A percentile compares a stretch with the other conserved stretches of the same genome.
phyloP scores from a whole-genome alignment of 2,329 filamentous ascomycete genomes.

The Sporothrix pseudoabietina region DNA sequence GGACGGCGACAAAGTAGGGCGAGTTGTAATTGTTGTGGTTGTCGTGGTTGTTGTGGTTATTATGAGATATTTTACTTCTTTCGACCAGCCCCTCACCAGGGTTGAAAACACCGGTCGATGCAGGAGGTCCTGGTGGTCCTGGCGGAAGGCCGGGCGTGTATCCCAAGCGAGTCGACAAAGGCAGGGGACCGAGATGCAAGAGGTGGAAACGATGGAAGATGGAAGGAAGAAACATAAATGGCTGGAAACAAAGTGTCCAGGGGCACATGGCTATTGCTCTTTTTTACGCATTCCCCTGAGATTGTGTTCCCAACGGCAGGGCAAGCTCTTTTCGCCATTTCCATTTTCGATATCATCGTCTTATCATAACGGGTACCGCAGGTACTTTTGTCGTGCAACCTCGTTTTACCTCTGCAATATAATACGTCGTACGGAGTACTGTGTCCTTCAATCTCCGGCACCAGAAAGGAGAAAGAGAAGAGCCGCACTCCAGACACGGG shows the following conservation, averaged over 20 bases:
- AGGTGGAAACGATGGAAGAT: background rate
- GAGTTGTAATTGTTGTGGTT: background rate
- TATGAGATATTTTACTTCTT: background rate
- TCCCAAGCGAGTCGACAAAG: background rate
- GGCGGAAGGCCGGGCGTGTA: background rate
- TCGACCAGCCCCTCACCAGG: background rate
- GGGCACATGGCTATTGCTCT: background rate
- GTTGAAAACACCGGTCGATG: slow-evolving; percentile 7
- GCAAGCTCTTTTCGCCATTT: background rate
- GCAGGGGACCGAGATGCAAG: background rate
- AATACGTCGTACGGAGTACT: background rate
- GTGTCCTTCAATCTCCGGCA: slow-evolving; percentile 15
- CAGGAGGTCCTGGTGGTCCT: background rate
- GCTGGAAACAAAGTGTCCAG: background rate
- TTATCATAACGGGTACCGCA: background rate
- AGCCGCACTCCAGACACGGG: background rate
- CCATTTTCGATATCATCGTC: background rate
- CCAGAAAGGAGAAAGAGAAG: background rate
- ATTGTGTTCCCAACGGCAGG: background rate
- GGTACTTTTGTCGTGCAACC: background rate
- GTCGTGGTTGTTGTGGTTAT: background rate
- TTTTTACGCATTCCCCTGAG: background rate
- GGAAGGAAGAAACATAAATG: background rate
- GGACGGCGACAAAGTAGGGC: background rate
- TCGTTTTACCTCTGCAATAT: slow-evolving; percentile 1